Percentiles rank a stretch among this genome's conserved stretches.
Evolutionary conservation across 176 grass and related monocot species (phyloP).

Genomic region (Saccharum officinarum): DNA sequence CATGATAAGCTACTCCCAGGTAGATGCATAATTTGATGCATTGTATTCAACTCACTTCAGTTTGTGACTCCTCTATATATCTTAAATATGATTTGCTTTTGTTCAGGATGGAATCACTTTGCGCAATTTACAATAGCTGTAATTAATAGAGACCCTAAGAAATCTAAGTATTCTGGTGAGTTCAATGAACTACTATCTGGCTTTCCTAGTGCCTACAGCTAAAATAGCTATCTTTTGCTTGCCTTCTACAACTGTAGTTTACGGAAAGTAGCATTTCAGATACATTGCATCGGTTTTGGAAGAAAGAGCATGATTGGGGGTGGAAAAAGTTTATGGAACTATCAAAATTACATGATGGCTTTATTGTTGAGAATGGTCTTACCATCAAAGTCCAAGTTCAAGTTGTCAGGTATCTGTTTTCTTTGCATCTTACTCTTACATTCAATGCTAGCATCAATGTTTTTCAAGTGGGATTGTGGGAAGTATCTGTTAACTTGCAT

Average conservation of each 20-base stretch:
- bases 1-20: conserved; percentile 95
- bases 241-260: conserved; percentile 31
- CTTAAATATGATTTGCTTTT: conserved; percentile 37
- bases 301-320: conserved; percentile 99
- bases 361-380: conserved; percentile 81
- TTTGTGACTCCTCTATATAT: conserved; percentile 20
- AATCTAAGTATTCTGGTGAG: conserved; percentile 99
- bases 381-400: conserved; percentile 99
- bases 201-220: conserved; percentile 21
- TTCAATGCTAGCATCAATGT: conserved; percentile 8
- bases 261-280: conserved; percentile 67
- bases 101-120: conserved; percentile 95
- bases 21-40: conserved; percentile 33
- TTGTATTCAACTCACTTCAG: conserved; percentile 12
- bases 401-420: conserved; percentile 84
- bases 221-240: not conserved
- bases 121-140: conserved; percentile 99
- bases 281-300: conserved; percentile 98
- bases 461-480: conserved; percentile 24
- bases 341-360: conserved; percentile 90
- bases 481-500: conserved; percentile 40
- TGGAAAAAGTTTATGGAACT: conserved; percentile 99
- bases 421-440: not conserved
- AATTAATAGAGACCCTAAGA: conserved; percentile 98
- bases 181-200: conserved; percentile 27